Percentiles rank a stretch among this genome's conserved stretches.
phyloP scores from a whole-genome alignment of 2,329 filamentous ascomycete genomes.

The Claviceps paspali region DNA sequence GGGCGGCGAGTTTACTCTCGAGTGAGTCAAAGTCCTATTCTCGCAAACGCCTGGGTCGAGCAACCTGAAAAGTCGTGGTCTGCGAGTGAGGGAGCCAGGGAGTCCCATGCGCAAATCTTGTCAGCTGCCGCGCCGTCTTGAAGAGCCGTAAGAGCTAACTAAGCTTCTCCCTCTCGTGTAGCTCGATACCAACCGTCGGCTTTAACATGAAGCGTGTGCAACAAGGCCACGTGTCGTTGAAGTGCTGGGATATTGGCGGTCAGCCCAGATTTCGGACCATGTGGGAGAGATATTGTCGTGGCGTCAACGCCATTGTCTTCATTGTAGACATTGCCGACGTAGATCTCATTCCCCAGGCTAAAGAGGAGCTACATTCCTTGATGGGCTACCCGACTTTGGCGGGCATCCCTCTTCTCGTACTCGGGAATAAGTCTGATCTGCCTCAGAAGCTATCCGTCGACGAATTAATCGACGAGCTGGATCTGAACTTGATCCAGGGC shows the following conservation, averaged over 20 bases:
- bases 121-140: neutral
- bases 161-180: conserved; percentile 25
- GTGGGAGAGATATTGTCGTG: conserved; percentile 98
- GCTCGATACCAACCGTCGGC: conserved; percentile 93
- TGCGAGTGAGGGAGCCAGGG: neutral
- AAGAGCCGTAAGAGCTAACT: neutral
- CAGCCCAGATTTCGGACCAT: conserved; percentile 94
- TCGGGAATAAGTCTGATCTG: conserved; percentile 95
- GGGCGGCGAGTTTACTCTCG: conserved; percentile 97
- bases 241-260: conserved; percentile 97
- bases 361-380: conserved; percentile 81
- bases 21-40: conserved; percentile 49
- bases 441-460: conserved; percentile 84
- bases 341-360: conserved; percentile 65
- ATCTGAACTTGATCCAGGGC: conserved; percentile 75
- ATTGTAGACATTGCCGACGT: conserved; percentile 93
- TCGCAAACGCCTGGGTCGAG: neutral
- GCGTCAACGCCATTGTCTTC: conserved; percentile 95
- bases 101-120: neutral
- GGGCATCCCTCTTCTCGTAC: conserved; percentile 81
- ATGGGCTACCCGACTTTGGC: conserved; percentile 72
- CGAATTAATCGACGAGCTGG: conserved; percentile 83
- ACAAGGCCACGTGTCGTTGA: conserved; percentile 93
- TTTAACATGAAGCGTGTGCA: conserved; percentile 99
- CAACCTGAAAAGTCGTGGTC: neutral